A percentile compares a stretch with the other conserved stretches of the same genome.
Evolutionary conservation across 2,329 filamentous ascomycete genomes (phyloP).

Genomic region (Pezicula carpinea): DNA sequence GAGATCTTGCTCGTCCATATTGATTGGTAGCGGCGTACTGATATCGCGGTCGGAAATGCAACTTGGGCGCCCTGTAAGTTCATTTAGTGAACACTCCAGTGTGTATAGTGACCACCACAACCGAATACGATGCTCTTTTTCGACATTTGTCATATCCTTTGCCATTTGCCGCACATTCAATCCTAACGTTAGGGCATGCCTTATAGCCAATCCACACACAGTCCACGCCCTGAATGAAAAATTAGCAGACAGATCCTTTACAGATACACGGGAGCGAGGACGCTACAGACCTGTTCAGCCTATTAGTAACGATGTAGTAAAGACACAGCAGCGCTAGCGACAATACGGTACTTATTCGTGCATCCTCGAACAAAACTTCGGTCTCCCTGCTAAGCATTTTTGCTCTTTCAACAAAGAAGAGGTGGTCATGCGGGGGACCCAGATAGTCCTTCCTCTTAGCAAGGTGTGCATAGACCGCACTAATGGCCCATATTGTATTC

Average conservation of each 20-base stretch:
- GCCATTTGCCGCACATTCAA: constrained; percentile 20
- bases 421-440: constrained; percentile 14
- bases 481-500: constrained; percentile 21
- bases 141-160: constrained; percentile 12
- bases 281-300: constrained; percentile 19
- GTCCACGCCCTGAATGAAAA: constrained; percentile 18
- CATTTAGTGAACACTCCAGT: constrained; percentile 18
- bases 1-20: constrained; percentile 15
- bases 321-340: constrained; percentile 18
- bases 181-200: constrained; percentile 19
- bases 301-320: constrained; percentile 19
- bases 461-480: constrained; percentile 16
- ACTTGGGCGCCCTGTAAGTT: constrained; percentile 22
- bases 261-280: background rate
- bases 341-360: constrained; percentile 13
- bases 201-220: constrained; percentile 20
- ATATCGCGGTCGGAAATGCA: constrained; percentile 23
- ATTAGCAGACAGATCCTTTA: background rate
- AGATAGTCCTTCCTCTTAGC: constrained; percentile 3
- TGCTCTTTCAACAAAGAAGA: constrained; percentile 17
- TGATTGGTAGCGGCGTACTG: constrained; percentile 20
- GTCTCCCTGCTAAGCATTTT: constrained; percentile 16
- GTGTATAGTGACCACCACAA: constrained; percentile 25
- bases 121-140: constrained; percentile 22
- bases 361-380: constrained; percentile 14